Evolutionary conservation across 2,329 filamentous ascomycete species (phyloP).

Genomic region (Pseudogymnoascus sp.): DNA sequence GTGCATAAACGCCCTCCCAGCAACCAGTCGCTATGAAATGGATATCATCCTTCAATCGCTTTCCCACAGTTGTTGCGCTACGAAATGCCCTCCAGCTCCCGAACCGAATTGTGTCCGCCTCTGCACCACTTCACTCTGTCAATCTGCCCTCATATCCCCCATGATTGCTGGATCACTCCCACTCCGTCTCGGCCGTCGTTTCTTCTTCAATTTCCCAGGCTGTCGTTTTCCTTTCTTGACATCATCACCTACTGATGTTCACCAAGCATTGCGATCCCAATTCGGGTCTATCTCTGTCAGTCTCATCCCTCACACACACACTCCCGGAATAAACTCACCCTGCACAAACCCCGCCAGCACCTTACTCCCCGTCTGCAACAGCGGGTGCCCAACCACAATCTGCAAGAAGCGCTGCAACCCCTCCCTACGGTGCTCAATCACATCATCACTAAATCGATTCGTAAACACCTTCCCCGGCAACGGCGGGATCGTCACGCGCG

Average conservation of each 20-base stretch:
- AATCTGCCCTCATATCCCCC: not conserved
- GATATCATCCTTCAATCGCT: conserved; percentile 7
- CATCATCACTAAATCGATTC: conserved; percentile 95
- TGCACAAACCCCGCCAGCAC: conserved; percentile 95
- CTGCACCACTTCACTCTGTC: not conserved
- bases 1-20: conserved; percentile 3
- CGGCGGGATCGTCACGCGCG: conserved; percentile 90
- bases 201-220: conserved; percentile 40
- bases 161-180: conserved; percentile 2
- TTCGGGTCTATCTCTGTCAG: conserved; percentile 54
- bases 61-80: conserved; percentile 6
- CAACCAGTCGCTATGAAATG: conserved; percentile 6
- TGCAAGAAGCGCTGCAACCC: conserved; percentile 92
- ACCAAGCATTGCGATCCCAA: conserved; percentile 91
- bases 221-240: conserved; percentile 22
- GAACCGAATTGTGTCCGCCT: not conserved
- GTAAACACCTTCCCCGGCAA: conserved; percentile 96
- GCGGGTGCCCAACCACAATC: conserved; percentile 93
- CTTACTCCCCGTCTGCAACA: conserved; percentile 95
- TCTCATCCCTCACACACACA: not conserved
- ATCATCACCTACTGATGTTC: conserved; percentile 28
- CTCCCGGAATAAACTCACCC: conserved; percentile 48
- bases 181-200: conserved; percentile 20
- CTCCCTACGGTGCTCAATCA: conserved; percentile 88
- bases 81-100: not conserved